Conservation (phyloP, 805 yeast genomes). For the Metschnikowia sp. region DNA sequence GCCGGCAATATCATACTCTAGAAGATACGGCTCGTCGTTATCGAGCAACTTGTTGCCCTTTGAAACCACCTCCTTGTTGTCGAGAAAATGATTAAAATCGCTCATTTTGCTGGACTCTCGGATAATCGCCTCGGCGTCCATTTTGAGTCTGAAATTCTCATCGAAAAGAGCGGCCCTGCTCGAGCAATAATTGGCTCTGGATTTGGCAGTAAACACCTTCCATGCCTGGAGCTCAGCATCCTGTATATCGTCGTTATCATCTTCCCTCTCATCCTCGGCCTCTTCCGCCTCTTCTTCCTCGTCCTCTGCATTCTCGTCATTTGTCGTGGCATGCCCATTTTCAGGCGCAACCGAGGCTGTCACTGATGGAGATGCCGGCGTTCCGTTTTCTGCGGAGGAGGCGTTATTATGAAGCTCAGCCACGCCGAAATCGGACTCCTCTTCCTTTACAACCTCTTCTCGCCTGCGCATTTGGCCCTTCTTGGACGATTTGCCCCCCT, state of each 20-base stretch:
- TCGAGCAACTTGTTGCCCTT: constrained; percentile 47
- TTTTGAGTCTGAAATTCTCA: constrained; percentile 52
- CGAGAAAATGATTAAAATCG: constrained; percentile 47
- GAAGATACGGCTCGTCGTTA: constrained; percentile 58
- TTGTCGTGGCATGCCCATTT: constrained; percentile 8
- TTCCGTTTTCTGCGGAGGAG: constrained; percentile 6
- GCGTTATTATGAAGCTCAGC: constrained; percentile 1
- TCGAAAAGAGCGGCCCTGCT: constrained; percentile 64
- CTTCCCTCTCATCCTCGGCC: constrained; percentile 23
- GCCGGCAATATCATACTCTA: constrained; percentile 83
- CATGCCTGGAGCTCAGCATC: constrained; percentile 80
- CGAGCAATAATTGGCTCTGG: constrained; percentile 71
- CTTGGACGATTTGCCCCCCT: constrained; percentile 35
- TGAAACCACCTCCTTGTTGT: constrained; percentile 36
- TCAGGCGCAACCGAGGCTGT: constrained; percentile 11
- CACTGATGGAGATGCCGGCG: constrained; percentile 10
- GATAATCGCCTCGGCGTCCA: constrained; percentile 65
- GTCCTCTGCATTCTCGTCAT: constrained; percentile 38
- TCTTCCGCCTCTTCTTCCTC: constrained; percentile 44
- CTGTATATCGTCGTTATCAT: constrained; percentile 55
- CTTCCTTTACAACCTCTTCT: constrained; percentile 33
- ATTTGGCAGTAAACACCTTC: constrained; percentile 78
- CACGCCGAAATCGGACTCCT: constrained; percentile 11
- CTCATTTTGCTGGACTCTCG: constrained; percentile 69
- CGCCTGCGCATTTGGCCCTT: constrained; percentile 41